Base-by-base conservation (phyloP, 257 asterid genomes). In the Haberlea rhodopensis region DNA sequence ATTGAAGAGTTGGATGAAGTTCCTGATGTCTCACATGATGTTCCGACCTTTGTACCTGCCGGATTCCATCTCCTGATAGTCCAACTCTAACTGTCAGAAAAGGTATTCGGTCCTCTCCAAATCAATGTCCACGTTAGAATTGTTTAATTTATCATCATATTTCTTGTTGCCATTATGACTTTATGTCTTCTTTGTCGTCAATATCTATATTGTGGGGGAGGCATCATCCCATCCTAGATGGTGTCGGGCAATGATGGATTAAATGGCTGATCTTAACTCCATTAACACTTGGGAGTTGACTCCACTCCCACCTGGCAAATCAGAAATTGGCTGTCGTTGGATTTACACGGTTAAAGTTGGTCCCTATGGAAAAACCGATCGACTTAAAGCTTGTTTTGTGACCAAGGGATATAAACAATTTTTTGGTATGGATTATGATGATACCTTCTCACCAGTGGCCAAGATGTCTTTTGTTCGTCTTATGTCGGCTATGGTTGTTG, bases 221-320 rank as follows among this genome's bases (percentile, higher is more conserved):
- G 53, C 53, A 1, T n/a, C 20, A 53, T 51, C 53, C 8, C 70
- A 65, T 52, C 69, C 51, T 25, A 52, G 51, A 2, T 52, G 61
- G 53, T 6, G 15, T 8, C 23, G 13, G 0, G 62, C 62, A 4
- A 28, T 65, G 34, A 21, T 65, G 3, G 53, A 65, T 11, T 52
- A 65, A 21, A 65, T 53, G 54, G 32, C 0, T 2, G 31, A 4
- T 32, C 9, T 32, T 4, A 4, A 32, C 40, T 32, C 40, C 4
- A 32, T 3, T 32, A 9, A 9, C 40, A 32, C 40, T 32, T 32
- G 40, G 40, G 40, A 32, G 9, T 32, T 32, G 9, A 9, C 9
- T 32, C 9, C 40, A 3, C 9, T 32, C 6, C 40, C 40, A 3
- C 40, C 40, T 32, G 40, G 40, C 4, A 32, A 32, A 9, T 3